Evolutionary conservation across 1,284 basidiomycete species (phyloP).

Genomic region (Pseudozyma sp.): DNA sequence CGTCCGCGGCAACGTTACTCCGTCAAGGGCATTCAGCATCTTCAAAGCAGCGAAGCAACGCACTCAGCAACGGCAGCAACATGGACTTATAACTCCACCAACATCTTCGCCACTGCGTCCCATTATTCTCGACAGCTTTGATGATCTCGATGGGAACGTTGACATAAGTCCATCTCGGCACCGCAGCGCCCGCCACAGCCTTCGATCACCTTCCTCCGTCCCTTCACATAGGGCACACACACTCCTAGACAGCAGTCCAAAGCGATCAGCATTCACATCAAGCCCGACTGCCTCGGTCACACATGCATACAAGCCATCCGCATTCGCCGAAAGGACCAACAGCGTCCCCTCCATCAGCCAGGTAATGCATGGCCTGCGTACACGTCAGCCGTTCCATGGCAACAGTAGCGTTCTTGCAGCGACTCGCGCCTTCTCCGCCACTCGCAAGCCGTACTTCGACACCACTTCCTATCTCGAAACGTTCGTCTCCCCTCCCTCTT

Average conservation of each 20-base stretch:
- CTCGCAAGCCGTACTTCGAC: conserved; percentile 17
- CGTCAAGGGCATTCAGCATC: conserved; percentile 51
- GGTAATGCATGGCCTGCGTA: conserved; percentile 18
- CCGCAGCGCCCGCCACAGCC: neutral
- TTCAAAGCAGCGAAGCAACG: conserved; percentile 41
- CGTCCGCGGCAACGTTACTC: conserved; percentile 58
- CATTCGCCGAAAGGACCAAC: conserved; percentile 9
- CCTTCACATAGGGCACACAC: conserved; percentile 1
- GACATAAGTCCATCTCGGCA: conserved; percentile 15
- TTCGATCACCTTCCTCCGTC: neutral
- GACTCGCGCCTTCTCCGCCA: conserved; percentile 4
- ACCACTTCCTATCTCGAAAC: conserved; percentile 35
- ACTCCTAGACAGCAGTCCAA: conserved; percentile 5
- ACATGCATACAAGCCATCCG: conserved; percentile 4
- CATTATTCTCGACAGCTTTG: conserved; percentile 31
- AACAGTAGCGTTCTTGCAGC: conserved; percentile 1
- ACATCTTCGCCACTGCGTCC: conserved; percentile 35
- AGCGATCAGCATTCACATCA: conserved; percentile 1
- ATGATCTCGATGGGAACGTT: conserved; percentile 1
- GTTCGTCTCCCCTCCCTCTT: conserved; percentile 39
- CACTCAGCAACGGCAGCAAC: conserved; percentile 32
- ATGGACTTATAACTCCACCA: conserved; percentile 47
- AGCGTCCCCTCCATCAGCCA: conserved; percentile 1
- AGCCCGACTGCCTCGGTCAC: neutral
- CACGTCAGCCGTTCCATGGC: conserved; percentile 8